A percentile compares a stretch with the other conserved stretches of the same genome.
Conservation (phyloP, 371 early-diverging fungal genomes). For the Aphelidium insulamus region DNA sequence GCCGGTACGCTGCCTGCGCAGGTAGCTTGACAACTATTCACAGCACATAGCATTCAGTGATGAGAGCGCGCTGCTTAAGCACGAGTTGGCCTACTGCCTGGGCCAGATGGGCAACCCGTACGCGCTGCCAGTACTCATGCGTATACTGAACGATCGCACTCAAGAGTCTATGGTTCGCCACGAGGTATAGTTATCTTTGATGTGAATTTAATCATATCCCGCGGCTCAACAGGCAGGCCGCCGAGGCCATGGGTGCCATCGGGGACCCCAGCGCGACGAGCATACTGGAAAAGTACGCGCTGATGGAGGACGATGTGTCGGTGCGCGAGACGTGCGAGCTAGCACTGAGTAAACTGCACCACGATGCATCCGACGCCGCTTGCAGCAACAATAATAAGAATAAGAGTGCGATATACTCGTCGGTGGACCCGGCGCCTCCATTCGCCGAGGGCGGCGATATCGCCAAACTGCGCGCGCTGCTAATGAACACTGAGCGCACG, state of each 20-base stretch:
- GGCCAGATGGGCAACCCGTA: constrained; percentile 85
- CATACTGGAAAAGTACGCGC: constrained; percentile 44
- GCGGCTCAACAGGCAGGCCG: constrained; percentile 30
- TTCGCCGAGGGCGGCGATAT: constrained; percentile 27
- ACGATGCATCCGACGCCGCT: too few species aligned
- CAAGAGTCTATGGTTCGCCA: constrained; percentile 97
- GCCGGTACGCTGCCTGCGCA: background rate
- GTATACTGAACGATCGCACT: constrained; percentile 34
- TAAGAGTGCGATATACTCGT: constrained; percentile 39
- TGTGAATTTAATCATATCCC: constrained; percentile 1
- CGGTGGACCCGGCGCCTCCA: constrained; percentile 87
- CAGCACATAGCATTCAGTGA: constrained; percentile 39
- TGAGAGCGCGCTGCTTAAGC: constrained; percentile 85
- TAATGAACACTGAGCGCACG: constrained; percentile 42
- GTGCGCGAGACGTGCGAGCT: constrained; percentile 89
- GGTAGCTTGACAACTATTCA: too few species aligned
- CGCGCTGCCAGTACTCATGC: constrained; percentile 48
- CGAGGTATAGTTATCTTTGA: constrained; percentile 31
- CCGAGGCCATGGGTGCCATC: constrained; percentile 93
- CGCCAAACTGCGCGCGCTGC: constrained; percentile 30
- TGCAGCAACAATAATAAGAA: too few species aligned
- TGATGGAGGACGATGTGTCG: constrained; percentile 32
- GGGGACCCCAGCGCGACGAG: constrained; percentile 38
- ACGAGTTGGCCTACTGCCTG: constrained; percentile 95
- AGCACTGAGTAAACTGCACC: constrained; percentile 70